These are phyloP conservation scores for Aspergillus coremiiformis DNA, from an alignment of 495 filamentous ascomycete genomes.

Conservation along the genomic window DNA sequence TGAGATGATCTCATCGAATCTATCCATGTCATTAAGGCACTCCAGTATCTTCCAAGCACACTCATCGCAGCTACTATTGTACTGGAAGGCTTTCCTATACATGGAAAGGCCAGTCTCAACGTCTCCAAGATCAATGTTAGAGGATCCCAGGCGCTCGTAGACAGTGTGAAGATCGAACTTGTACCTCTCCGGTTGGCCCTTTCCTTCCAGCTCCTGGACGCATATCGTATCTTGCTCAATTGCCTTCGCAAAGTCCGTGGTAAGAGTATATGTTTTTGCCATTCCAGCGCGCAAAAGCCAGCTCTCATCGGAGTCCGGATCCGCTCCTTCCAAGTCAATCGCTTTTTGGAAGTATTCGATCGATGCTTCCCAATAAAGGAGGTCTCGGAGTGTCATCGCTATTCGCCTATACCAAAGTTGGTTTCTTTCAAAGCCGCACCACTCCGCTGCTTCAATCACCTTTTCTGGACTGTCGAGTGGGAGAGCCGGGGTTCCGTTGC, in stretches of 20 bases:
- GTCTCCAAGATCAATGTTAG: no score
- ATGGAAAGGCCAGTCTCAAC: no score
- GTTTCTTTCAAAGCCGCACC: slow-evolving; percentile 1
- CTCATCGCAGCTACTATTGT: no score
- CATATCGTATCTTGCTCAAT: neutral
- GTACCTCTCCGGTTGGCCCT: neutral
- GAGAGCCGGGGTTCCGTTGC: no score
- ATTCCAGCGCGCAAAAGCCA: neutral
- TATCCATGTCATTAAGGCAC: no score
- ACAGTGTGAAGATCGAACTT: no score
- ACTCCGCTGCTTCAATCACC: slow-evolving; percentile 5
- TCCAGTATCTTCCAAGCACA: no score
- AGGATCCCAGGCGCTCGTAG: no score
- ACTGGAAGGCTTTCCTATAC: no score
- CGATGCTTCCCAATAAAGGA: neutral
- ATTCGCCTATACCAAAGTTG: slow-evolving; percentile 1
- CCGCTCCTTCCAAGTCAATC: slow-evolving; percentile 1
- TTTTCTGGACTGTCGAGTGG: neutral
- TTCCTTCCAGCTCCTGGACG: neutral
- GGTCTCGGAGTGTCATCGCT: slow-evolving; percentile 3
- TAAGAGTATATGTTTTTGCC: neutral
- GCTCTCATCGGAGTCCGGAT: no score
- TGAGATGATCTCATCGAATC: no score
- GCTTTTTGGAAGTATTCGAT: slow-evolving; percentile 1
- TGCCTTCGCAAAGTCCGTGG: neutral